A percentile compares a stretch with the other conserved stretches of the same genome.
These are phyloP conservation scores for Dorcoceras hygrometricum DNA, from an alignment of 257 asterid genomes.

Conservation along the genomic window DNA sequence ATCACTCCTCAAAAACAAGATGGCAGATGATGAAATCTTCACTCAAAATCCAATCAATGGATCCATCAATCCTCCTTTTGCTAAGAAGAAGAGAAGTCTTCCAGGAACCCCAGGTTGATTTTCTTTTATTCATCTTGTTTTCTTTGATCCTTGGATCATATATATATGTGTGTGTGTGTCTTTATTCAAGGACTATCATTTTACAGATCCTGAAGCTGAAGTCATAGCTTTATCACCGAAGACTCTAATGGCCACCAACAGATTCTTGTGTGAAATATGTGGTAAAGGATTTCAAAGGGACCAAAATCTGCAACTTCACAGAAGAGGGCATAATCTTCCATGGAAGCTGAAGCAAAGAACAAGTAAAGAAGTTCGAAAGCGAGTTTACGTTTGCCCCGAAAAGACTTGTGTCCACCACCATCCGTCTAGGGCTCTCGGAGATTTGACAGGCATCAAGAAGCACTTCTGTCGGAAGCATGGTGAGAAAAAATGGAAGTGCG, in stretches of 20 bases:
- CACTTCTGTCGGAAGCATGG: constrained; percentile 92
- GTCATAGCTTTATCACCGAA: constrained; percentile 83
- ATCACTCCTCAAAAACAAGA: constrained; percentile 25
- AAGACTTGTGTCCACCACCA: constrained; percentile 72
- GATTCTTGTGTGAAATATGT: constrained; percentile 82
- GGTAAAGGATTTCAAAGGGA: constrained; percentile 97
- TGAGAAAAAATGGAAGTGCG: constrained; percentile 96
- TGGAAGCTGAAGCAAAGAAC: constrained; percentile 92
- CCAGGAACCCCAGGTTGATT: constrained; percentile 83
- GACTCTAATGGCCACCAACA: constrained; percentile 90
- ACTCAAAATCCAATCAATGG: constrained; percentile 39
- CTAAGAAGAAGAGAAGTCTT: constrained; percentile 84
- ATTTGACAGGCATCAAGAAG: constrained; percentile 85
- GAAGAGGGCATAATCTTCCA: constrained; percentile 89
- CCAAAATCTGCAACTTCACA: constrained; percentile 82
- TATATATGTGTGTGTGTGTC: neutral
- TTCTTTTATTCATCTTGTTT: neutral
- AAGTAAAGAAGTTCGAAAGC: constrained; percentile 58
- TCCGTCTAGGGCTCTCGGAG: constrained; percentile 88
- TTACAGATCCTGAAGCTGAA: constrained; percentile 84
- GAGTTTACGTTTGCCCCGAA: constrained; percentile 94
- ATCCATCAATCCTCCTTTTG: constrained; percentile 45
- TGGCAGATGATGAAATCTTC: constrained; percentile 60
- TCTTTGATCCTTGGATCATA: neutral
- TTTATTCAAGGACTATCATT: neutral